phyloP scores from a whole-genome alignment of 176 grass and related monocot genomes.

The Avena sativa region DNA sequence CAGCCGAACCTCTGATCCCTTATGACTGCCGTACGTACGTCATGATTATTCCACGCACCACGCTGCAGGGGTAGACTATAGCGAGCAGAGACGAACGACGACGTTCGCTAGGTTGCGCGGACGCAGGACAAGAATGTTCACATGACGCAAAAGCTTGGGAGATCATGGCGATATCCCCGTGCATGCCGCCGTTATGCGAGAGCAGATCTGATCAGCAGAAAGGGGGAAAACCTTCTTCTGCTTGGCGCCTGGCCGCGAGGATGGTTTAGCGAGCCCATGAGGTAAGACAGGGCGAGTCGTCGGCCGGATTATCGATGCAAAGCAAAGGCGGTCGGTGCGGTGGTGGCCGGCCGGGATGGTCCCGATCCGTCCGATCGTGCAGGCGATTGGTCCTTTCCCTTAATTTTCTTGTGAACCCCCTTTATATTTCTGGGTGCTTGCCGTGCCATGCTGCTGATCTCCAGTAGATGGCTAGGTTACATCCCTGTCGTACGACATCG shows the following conservation, averaged over 20 bases:
- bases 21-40: background rate
- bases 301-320: background rate
- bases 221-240: background rate
- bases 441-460: background rate
- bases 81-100: background rate
- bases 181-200: background rate
- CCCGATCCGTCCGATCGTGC: constrained; percentile 19
- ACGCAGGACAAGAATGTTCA: background rate
- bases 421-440: too few species aligned
- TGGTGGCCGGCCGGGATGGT: constrained; percentile 19
- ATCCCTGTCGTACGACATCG: background rate
- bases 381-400: background rate
- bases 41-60: background rate
- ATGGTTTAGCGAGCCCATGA: background rate
- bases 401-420: too few species aligned
- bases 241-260: background rate
- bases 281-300: background rate
- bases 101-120: background rate
- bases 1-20: background rate
- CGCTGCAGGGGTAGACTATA: too few species aligned
- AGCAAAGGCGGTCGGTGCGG: background rate
- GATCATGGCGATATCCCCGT: background rate
- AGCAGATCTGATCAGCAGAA: background rate
- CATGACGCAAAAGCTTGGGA: background rate
- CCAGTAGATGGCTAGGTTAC: background rate